Evolutionary conservation across 805 yeast species (phyloP).

Genomic region (Lipomyces kockii): DNA sequence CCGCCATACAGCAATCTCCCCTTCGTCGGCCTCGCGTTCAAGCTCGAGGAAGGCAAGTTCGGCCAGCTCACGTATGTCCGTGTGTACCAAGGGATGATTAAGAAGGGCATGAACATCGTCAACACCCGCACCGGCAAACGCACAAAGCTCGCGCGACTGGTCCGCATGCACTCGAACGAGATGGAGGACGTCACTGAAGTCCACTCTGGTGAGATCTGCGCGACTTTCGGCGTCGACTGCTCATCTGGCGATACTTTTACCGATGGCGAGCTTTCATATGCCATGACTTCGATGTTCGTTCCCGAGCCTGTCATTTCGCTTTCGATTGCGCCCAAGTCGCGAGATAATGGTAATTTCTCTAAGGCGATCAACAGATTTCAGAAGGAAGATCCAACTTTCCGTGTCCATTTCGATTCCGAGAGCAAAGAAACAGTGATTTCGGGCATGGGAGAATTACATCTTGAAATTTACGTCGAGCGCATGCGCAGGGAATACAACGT

Average conservation of each 20-base stretch:
- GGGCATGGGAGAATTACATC: slow-evolving; percentile 98
- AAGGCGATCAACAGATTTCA: slow-evolving; percentile 97
- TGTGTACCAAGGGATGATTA: slow-evolving; percentile 93
- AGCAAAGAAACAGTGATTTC: slow-evolving; percentile 93
- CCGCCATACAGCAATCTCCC: slow-evolving; percentile 76
- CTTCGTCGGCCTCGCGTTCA: slow-evolving; percentile 97
- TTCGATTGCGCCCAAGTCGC: slow-evolving; percentile 83
- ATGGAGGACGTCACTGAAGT: slow-evolving; percentile 98
- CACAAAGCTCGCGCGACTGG: slow-evolving; percentile 89
- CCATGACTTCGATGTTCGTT: slow-evolving; percentile 98
- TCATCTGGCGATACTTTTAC: slow-evolving; percentile 98
- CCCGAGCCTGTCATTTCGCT: slow-evolving; percentile 98
- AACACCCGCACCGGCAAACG: slow-evolving; percentile 92
- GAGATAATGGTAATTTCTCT: slow-evolving; percentile 87
- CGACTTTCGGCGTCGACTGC: slow-evolving; percentile 98
- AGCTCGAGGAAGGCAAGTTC: slow-evolving; percentile 96
- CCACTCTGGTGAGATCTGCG: slow-evolving; percentile 98
- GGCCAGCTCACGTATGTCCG: slow-evolving; percentile 97
- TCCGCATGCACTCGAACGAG: slow-evolving; percentile 98
- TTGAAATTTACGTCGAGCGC: slow-evolving; percentile 97
- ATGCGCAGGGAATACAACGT: slow-evolving; percentile 97
- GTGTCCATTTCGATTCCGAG: slow-evolving; percentile 87
- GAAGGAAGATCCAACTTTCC: slow-evolving; percentile 98
- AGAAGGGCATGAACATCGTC: slow-evolving; percentile 85
- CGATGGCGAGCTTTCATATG: slow-evolving; percentile 74